A percentile compares a stretch with the other conserved stretches of the same genome.
phyloP scores from a whole-genome alignment of 202 grass and related monocot species.

The Setaria italica region DNA sequence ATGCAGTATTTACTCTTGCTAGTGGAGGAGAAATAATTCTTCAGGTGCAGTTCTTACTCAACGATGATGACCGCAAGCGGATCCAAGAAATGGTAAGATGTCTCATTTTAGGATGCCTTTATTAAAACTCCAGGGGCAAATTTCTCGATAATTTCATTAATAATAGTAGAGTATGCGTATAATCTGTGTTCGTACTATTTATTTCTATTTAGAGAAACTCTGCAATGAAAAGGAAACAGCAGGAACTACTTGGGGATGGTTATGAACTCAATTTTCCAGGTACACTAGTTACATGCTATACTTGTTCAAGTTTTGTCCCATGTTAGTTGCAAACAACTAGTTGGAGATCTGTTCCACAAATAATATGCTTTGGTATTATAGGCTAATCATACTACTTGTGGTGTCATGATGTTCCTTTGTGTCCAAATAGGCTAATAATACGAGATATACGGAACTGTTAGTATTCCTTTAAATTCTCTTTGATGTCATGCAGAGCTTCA shows the following conservation, averaged over 20 bases:
- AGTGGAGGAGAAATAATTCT: slow-evolving; percentile 57
- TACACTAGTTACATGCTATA: slow-evolving; percentile 25
- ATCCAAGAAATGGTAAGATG: slow-evolving; percentile 71
- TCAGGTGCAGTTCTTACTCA: slow-evolving; percentile 69
- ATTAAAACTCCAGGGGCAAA: background rate
- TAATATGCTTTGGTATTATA: slow-evolving; percentile 20
- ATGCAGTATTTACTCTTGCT: slow-evolving; percentile 59
- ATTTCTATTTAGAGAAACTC: slow-evolving; percentile 71
- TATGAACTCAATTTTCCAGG: slow-evolving; percentile 48
- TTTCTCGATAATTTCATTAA: background rate
- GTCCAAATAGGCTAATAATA: slow-evolving; percentile 2
- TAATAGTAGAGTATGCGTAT: background rate
- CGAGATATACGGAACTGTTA: background rate
- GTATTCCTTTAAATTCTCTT: slow-evolving; percentile 20
- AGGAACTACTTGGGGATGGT: slow-evolving; percentile 50
- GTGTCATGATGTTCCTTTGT: background rate
- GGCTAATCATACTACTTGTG: background rate
- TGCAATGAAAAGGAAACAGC: slow-evolving; percentile 70
- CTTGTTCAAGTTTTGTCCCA: background rate
- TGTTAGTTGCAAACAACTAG: slow-evolving; percentile 26
- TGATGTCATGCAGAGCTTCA: slow-evolving; percentile 1
- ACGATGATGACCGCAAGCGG: slow-evolving; percentile 67
- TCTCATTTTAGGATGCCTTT: background rate
- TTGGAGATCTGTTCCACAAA: slow-evolving; percentile 1
- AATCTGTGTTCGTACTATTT: slow-evolving; percentile 33